A percentile compares a stretch with the other conserved stretches of the same genome.
Evolutionary conservation across 2,329 filamentous ascomycete species (phyloP).

Genomic region (Chaetoscypha palmicola): DNA sequence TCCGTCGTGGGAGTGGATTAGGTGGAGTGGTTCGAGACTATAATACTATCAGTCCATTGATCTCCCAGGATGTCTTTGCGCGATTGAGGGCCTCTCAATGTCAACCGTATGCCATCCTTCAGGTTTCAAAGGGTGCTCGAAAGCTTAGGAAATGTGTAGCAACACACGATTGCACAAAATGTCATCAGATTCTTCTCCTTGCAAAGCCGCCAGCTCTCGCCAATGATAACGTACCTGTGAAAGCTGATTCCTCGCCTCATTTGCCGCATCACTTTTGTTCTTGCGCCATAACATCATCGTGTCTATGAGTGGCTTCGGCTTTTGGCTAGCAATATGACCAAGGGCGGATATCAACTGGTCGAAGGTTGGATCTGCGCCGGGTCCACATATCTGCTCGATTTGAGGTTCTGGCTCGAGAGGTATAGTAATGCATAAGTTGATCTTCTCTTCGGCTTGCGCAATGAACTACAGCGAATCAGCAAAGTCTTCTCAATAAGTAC

Average conservation of each 20-base stretch:
- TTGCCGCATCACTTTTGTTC: constrained; percentile 84
- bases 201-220: not conserved
- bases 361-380: constrained; percentile 79
- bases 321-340: constrained; percentile 88
- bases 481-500: constrained; percentile 6
- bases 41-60: constrained; percentile 1
- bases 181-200: not conserved
- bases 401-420: constrained; percentile 74
- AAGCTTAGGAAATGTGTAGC: not conserved
- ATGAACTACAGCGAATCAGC: constrained; percentile 61
- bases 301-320: constrained; percentile 92
- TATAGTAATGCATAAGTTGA: constrained; percentile 77
- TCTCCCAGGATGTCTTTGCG: no score
- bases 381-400: constrained; percentile 85
- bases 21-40: constrained; percentile 22
- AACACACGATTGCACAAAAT: not conserved
- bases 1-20: constrained; percentile 52
- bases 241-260: constrained; percentile 54
- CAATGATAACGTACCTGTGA: constrained; percentile 37
- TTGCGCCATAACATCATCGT: constrained; percentile 98
- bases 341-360: constrained; percentile 91
- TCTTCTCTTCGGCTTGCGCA: constrained; percentile 91
- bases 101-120: not conserved
- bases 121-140: not conserved
- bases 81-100: not conserved